Evolutionary conservation across 2,329 filamentous ascomycete species (phyloP).

Genomic region (Ascochyta pisi): DNA sequence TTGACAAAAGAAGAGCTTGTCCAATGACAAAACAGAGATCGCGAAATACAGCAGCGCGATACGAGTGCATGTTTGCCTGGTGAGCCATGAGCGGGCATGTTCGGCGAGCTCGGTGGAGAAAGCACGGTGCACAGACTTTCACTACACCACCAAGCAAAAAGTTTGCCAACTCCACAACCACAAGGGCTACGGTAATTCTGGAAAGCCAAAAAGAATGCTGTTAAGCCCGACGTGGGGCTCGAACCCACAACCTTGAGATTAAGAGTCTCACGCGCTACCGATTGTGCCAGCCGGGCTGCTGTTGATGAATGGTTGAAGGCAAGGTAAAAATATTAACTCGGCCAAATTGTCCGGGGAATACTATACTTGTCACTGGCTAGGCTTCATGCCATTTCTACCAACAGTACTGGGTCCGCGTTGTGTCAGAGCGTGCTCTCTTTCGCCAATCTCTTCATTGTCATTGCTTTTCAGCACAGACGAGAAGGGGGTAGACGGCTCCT

Average conservation of each 20-base stretch:
- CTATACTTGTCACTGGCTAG: not conserved
- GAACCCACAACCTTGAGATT: conserved; percentile 55
- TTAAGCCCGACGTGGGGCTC: conserved; percentile 52
- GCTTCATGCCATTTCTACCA: not conserved
- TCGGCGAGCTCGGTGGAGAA: too few species aligned
- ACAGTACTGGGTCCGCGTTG: not conserved
- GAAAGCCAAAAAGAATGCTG: conserved; percentile 5
- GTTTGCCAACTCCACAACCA: not conserved
- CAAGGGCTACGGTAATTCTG: not conserved
- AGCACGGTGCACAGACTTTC: not conserved
- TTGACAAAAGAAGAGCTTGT: too few species aligned
- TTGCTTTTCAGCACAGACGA: conserved; percentile 11
- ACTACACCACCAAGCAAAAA: not conserved
- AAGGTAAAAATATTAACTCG: not conserved
- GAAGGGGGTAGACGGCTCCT: conserved; percentile 22
- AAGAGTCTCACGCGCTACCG: conserved; percentile 28
- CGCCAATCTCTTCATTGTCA: not conserved
- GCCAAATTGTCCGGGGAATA: not conserved
- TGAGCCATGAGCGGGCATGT: too few species aligned
- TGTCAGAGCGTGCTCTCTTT: not conserved
- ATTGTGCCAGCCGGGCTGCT: conserved; percentile 39
- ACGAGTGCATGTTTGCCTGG: too few species aligned
- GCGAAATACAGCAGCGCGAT: too few species aligned
- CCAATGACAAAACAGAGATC: too few species aligned
- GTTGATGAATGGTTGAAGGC: not conserved